Evolutionary conservation across 2,329 filamentous ascomycete genomes (phyloP).

Genomic region (Calonectria pseudoturangicola): DNA sequence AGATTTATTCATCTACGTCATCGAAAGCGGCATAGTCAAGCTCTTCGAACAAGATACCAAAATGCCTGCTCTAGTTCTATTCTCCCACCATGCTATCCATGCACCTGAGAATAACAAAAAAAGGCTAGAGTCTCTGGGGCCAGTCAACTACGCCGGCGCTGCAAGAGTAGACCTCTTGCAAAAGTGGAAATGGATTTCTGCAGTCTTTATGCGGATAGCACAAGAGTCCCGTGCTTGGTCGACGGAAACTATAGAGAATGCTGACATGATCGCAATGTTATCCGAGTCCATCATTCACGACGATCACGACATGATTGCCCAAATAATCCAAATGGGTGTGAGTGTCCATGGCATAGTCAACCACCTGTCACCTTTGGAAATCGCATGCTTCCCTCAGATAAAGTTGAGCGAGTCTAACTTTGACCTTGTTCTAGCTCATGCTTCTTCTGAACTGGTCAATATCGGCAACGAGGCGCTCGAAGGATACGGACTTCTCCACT

Average conservation of each 20-base stretch:
- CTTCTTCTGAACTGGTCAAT: not conserved
- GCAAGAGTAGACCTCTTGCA: not conserved
- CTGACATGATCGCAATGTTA: not conserved
- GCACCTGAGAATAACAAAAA: not conserved
- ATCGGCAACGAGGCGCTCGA: not conserved
- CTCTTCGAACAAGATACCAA: not conserved
- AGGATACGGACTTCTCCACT: conserved; percentile 6
- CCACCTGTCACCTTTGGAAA: not conserved
- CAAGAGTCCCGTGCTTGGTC: not conserved
- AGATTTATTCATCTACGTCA: conserved; percentile 11
- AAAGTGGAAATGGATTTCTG: conserved; percentile 3
- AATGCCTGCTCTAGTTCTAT: not conserved
- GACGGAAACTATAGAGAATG: not conserved
- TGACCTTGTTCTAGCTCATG: not conserved
- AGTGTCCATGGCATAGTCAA: not conserved
- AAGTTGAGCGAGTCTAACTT: not conserved
- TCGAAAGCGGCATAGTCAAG: not conserved
- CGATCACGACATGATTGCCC: conserved; percentile 7
- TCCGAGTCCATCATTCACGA: conserved; percentile 1
- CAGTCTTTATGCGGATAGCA: not conserved
- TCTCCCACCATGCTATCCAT: not conserved
- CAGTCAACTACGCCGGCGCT: not conserved
- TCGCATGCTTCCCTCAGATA: not conserved
- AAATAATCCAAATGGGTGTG: not conserved
- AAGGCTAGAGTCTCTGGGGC: not conserved